phyloP scores from a whole-genome alignment of 345 rosid genomes.

The Dipteronia sinensis region DNA sequence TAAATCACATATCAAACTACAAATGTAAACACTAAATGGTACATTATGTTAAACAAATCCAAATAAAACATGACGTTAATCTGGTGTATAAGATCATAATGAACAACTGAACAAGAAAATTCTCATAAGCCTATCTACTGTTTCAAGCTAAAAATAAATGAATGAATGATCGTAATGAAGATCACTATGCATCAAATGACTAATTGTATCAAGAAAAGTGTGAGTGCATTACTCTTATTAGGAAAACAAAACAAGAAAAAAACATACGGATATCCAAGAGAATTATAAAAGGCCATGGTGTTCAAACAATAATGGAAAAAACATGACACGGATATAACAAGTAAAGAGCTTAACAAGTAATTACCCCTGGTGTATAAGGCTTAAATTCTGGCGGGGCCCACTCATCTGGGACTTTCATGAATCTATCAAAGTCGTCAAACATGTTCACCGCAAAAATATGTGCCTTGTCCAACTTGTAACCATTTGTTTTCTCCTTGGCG shows the following conservation, averaged over 20 bases:
- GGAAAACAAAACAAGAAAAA: background rate
- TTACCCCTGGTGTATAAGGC: constrained; percentile 86
- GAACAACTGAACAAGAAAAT: background rate
- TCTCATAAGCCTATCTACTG: background rate
- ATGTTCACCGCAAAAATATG: constrained; percentile 84
- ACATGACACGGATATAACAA: background rate
- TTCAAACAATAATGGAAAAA: background rate
- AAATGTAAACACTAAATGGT: too few species aligned
- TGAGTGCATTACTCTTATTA: background rate
- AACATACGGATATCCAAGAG: background rate
- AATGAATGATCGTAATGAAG: background rate
- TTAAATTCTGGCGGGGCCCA: constrained; percentile 89
- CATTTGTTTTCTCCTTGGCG: constrained; percentile 79
- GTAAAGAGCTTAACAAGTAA: background rate
- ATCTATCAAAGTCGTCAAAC: constrained; percentile 78
- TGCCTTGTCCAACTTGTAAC: constrained; percentile 62
- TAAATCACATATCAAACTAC: background rate
- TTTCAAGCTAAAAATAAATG: background rate
- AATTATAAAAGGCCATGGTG: background rate
- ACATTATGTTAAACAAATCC: background rate
- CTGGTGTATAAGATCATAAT: background rate
- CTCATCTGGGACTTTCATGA: constrained; percentile 81
- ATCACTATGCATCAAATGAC: background rate
- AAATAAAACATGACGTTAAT: background rate
- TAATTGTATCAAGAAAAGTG: background rate